These are phyloP conservation scores for Peltaster fructicola DNA, from an alignment of 2,329 filamentous ascomycete genomes.

Conservation along the genomic window DNA sequence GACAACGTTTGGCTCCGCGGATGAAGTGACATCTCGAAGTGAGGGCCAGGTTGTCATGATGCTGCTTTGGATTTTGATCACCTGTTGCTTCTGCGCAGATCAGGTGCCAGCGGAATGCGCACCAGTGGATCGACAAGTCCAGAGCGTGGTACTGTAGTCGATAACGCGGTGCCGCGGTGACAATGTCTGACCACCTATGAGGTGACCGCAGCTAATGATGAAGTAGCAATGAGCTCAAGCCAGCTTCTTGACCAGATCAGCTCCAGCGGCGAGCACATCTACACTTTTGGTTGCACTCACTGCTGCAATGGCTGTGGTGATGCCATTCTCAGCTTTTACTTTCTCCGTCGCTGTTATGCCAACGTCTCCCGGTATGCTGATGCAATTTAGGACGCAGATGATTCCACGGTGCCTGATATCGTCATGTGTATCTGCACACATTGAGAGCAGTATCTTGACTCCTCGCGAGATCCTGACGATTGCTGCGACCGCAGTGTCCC, in stretches of 20 bases:
- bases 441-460: conserved; percentile 56
- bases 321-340: conserved; percentile 42
- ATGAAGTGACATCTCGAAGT: too few species aligned
- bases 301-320: conserved; percentile 51
- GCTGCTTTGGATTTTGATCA: too few species aligned
- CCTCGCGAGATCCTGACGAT: conserved; percentile 56
- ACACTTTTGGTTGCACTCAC: conserved; percentile 50
- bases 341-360: conserved; percentile 43
- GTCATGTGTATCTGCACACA: conserved; percentile 55
- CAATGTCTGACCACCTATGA: too few species aligned
- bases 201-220: too few species aligned
- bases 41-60: too few species aligned
- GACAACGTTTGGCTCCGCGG: too few species aligned
- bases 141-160: too few species aligned
- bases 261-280: conserved; percentile 52
- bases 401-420: conserved; percentile 54
- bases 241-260: conserved; percentile 55
- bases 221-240: conserved; percentile 5
- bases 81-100: too few species aligned
- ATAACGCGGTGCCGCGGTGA: too few species aligned
- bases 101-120: too few species aligned
- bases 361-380: conserved; percentile 46
- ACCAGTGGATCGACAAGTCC: too few species aligned
- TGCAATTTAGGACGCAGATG: conserved; percentile 47
- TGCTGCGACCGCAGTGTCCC: conserved; percentile 54